Base-by-base conservation (phyloP, 2,329 filamentous ascomycete genomes). In the Aspergillus tubingensis region DNA sequence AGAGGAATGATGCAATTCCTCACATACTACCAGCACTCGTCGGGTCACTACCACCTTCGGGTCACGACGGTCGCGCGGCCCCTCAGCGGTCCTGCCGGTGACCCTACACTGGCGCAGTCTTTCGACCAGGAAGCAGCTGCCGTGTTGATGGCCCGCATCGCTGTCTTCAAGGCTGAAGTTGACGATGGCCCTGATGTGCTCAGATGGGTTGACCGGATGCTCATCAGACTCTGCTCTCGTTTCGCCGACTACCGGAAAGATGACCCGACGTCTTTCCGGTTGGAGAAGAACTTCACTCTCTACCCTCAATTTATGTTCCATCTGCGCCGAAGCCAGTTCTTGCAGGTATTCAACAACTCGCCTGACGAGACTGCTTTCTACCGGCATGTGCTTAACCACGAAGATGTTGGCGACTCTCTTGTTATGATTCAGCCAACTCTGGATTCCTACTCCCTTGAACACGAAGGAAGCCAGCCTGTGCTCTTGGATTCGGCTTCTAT, bases 231-330 rank as follows among this genome's bases (percentile, higher is more conserved):
- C 25, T 99, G 95, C 82, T 96, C 94, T 44, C 87, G 94, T 68
- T 99, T 99, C 74, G 95, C 95, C 27, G 95, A 99, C 77, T 99
- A 99, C 76, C 86, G 95, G 64, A 99, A 99, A 79, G 95, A 99
- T 74, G 95, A 99, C 70, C 92, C 95, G 13, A 96, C 94, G 5
- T 98, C 94, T 0, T 99, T 99, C 86, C 87, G 92, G 38, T 80
- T 96, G 64, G 95, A 99, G 79, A 97, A 97, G 86, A 99, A 99
- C 82, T 99, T 99, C 74, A 98, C 94, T 0, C 85, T 99, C 15
- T 99, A 99, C 74, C 95, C 95, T 25, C 95, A 99, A 76, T 99
- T 99, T 80, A 99, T 99, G 95, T 99, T 99, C 84, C 95, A 99
- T 77, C 85, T 99, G 62, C 90, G 95, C 69, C 88, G 95, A 77